A percentile compares a stretch with the other conserved stretches of the same genome.
Conservation (phyloP, 306 rosid genomes). For the Geum urbanum region DNA sequence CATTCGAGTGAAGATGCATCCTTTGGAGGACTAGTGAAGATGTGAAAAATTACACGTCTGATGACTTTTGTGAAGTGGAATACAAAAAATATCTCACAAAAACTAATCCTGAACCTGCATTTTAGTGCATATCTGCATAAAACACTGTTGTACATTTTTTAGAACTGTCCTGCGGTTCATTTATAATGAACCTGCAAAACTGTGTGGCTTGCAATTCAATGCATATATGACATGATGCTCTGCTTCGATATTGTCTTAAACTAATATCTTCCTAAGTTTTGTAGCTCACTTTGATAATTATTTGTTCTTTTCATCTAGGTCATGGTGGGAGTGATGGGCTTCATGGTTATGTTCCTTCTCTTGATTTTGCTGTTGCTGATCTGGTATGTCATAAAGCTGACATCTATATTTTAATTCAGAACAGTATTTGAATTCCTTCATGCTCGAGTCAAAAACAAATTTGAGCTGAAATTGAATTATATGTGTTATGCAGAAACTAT, state of each 20-base stretch:
- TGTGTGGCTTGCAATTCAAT: background rate
- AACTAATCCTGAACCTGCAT: background rate
- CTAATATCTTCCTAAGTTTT: background rate
- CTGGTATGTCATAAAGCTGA: constrained; percentile 46
- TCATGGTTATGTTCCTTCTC: constrained; percentile 87
- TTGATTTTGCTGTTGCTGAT: constrained; percentile 81
- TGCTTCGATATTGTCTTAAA: background rate
- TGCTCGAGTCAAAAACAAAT: background rate
- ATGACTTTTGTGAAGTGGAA: background rate
- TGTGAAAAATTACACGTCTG: background rate
- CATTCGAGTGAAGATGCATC: constrained; percentile 10
- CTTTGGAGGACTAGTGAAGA: constrained; percentile 13
- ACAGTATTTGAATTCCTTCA: background rate
- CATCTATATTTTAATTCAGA: background rate
- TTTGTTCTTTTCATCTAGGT: constrained; percentile 37
- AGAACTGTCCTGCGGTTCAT: background rate
- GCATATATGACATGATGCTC: background rate
- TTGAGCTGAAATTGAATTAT: background rate
- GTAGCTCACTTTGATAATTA: constrained; percentile 15
- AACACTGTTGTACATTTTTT: constrained; percentile 5
- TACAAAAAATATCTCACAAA: background rate
- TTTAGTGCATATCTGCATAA: background rate
- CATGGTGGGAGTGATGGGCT: constrained; percentile 97
- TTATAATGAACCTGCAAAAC: background rate
- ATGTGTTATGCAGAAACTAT: constrained; percentile 49